Base-by-base conservation (phyloP, 2,329 filamentous ascomycete species). In the Xylaria sp. region DNA sequence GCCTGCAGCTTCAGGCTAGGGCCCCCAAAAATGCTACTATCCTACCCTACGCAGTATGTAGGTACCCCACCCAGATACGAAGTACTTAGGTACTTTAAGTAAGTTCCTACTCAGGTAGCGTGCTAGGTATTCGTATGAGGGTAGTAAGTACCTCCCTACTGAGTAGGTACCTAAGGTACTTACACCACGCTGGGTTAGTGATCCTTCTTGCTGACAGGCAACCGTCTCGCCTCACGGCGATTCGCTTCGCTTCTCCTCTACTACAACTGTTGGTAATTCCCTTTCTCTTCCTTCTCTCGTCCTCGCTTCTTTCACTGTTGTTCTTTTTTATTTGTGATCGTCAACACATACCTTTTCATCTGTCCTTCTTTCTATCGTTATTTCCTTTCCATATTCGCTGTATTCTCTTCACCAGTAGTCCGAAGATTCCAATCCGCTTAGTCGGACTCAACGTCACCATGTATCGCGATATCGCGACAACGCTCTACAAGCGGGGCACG, bases 401-500 rank as follows among this genome's bases (percentile, higher is more conserved):
- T 39, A 33, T 10, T 29, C n/a, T 50, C 47, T 3, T 33, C 4
- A 39, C 13, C 13, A 51, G 25, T 38, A 47, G 39, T 47, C 29
- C 53, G 42, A 64, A 65, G 29, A 15, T 27, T 50, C 50, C 45
- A 15, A 15, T 29, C n/a, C 45, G 36, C 20, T 29, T 22, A 31
- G 17, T 20, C 9, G 22, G 13, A 54, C 15, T n/a, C n/a, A n/a
- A n/a, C 69, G 49, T 33, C 70, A 76, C 63, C 59, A 78, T 77
- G 77, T 78, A 78, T 75, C 73, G 71, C 68, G 74, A 77, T 61
- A 73, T 78, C 66, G 76, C 76, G 45, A 71, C 74, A 63, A 73
- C 75, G 56, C 73, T 78, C 59, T 77, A 74, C 63, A 81, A 77
- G 74, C 78, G 82, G 70, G 80, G 77, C 65, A 72, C 78, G 58